A percentile compares a stretch with the other conserved stretches of the same genome.
phyloP scores from a whole-genome alignment of 495 filamentous ascomycete species.

The Venustampulla echinocandica region DNA sequence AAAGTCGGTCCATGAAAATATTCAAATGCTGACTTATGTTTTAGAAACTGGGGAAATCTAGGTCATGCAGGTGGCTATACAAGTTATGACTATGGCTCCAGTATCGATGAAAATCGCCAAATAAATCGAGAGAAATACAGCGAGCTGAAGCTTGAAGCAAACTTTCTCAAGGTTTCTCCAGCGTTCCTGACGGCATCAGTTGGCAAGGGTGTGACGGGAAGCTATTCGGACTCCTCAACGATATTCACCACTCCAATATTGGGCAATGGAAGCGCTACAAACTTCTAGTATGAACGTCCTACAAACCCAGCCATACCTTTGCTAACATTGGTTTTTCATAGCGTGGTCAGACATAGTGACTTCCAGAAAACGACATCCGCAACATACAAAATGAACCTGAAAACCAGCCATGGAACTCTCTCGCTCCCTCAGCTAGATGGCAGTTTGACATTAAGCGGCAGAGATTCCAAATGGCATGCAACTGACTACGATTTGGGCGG shows the following conservation, averaged over 20 bases:
- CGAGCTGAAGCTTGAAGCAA: slow-evolving; percentile 64
- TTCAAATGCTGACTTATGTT: slow-evolving; percentile 24
- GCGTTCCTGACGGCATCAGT: slow-evolving; percentile 42
- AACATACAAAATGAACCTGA: slow-evolving; percentile 51
- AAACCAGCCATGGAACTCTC: slow-evolving; percentile 51
- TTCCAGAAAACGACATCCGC: slow-evolving; percentile 48
- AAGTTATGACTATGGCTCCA: slow-evolving; percentile 55
- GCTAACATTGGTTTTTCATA: neutral
- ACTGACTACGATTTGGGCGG: slow-evolving; percentile 62
- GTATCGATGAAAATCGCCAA: slow-evolving; percentile 58
- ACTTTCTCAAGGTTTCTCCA: slow-evolving; percentile 62
- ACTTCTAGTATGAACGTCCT: slow-evolving; percentile 38
- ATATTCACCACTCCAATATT: slow-evolving; percentile 53
- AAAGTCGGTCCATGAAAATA: slow-evolving; percentile 29
- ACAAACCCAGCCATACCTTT: neutral
- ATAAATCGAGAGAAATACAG: slow-evolving; percentile 69
- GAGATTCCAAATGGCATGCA: slow-evolving; percentile 67
- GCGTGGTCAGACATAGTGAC: slow-evolving; percentile 51
- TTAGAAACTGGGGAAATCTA: slow-evolving; percentile 79
- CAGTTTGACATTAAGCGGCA: slow-evolving; percentile 54
- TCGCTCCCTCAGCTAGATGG: slow-evolving; percentile 56
- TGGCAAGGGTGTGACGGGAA: slow-evolving; percentile 37
- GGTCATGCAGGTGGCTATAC: slow-evolving; percentile 57
- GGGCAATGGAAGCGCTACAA: slow-evolving; percentile 40
- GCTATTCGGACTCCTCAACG: slow-evolving; percentile 25